A percentile compares a stretch with the other conserved stretches of the same genome.
phyloP scores from a whole-genome alignment of 495 filamentous ascomycete genomes.

The Penicillium atrosanguineum region DNA sequence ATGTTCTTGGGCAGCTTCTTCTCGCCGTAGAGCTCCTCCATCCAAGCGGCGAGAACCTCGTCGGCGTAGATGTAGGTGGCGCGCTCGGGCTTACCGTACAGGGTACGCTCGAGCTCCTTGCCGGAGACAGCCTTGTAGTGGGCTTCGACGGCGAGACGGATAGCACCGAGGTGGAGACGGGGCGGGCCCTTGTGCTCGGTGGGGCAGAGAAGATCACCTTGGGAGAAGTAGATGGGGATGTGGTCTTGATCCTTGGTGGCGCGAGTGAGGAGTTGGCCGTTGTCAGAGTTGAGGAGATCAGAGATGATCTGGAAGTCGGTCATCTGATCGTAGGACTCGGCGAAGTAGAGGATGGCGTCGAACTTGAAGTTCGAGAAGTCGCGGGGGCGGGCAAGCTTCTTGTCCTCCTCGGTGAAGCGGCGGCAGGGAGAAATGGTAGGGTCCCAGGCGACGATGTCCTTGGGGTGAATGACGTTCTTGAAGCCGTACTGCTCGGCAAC shows the following conservation, averaged over 20 bases:
- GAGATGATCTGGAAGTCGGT: conserved; percentile 84
- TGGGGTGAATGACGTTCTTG: conserved; percentile 81
- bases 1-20: conserved; percentile 67
- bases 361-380: conserved; percentile 70
- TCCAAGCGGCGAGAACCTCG: conserved; percentile 72
- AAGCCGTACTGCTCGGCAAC: conserved; percentile 89
- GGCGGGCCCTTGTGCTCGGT: conserved; percentile 68
- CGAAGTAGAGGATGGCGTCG: conserved; percentile 79
- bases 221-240: conserved; percentile 76
- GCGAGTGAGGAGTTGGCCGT: conserved; percentile 63
- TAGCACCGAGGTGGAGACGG: conserved; percentile 71
- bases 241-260: conserved; percentile 63
- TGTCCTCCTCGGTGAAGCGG: conserved; percentile 66
- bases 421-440: conserved; percentile 79
- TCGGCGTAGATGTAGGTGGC: conserved; percentile 81
- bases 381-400: conserved; percentile 60
- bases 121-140: conserved; percentile 77
- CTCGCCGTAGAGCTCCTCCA: conserved; percentile 72
- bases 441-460: conserved; percentile 87
- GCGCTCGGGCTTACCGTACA: conserved; percentile 78
- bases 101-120: conserved; percentile 73
- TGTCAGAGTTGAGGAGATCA: conserved; percentile 70
- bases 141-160: conserved; percentile 73
- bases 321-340: conserved; percentile 77
- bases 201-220: conserved; percentile 72